Evolutionary conservation across 2,329 filamentous ascomycete genomes (phyloP).

Genomic region (Scleromitrula shiraiana): DNA sequence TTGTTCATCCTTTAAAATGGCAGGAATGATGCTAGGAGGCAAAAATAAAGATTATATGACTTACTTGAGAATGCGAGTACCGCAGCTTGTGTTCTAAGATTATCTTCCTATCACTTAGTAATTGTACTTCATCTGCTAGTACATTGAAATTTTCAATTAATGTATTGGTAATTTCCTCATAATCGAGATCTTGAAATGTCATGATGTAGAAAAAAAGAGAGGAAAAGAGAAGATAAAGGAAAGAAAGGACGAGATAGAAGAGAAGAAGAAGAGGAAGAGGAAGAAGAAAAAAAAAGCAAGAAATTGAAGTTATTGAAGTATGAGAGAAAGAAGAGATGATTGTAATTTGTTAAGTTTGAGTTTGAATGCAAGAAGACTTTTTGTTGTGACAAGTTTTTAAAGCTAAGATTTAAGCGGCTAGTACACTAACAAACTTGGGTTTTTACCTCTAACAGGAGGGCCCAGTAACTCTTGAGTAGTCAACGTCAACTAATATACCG

Average conservation of each 20-base stretch:
- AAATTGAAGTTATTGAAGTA: no score
- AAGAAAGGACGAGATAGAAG: background rate
- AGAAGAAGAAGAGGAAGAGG: background rate
- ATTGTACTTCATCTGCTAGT: constrained; percentile 57
- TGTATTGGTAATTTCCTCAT: constrained; percentile 42
- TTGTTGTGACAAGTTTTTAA: no score
- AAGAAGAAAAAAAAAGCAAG: background rate
- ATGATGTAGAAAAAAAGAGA: constrained; percentile 17
- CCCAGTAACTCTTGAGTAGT: no score
- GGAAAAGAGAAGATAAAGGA: background rate
- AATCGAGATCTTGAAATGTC: constrained; percentile 24
- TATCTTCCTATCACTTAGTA: constrained; percentile 53
- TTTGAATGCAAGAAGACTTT: no score
- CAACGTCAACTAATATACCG: no score
- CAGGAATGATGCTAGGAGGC: background rate
- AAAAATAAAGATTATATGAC: constrained; percentile 21
- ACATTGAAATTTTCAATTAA: constrained; percentile 57
- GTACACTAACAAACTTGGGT: no score
- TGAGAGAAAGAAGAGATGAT: no score
- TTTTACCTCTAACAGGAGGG: no score
- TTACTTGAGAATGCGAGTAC: constrained; percentile 59
- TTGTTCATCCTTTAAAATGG: constrained; percentile 38
- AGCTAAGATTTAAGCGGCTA: no score
- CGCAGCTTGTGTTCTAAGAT: constrained; percentile 59
- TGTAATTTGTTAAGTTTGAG: no score